Base-by-base conservation (phyloP, 306 rosid species). In the Senna tora region DNA sequence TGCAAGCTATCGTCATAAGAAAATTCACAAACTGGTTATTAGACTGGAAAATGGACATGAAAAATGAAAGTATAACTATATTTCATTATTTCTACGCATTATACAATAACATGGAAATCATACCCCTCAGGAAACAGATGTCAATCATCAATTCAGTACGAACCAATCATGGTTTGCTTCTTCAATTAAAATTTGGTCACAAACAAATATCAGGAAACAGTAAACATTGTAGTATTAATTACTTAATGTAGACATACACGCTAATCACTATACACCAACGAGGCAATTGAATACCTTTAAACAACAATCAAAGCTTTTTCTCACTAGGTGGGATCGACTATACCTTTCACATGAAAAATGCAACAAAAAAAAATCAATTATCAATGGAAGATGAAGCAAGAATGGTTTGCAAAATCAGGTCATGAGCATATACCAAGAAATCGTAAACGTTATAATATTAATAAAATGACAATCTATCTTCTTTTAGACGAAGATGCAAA, bases 1-100 rank as follows among this genome's bases (percentile, higher is more conserved):
- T 95, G 99, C 90, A 95, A 89, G 80, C 99, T 95, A 84, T 68
- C 42, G 73, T 33, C 46, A 79, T 14, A 83, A 83, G 74, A 68
- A 80, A 41, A 54, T 67, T 45, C 33, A n/a, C 54, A 17, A 32
- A 51, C 73, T 45, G 52, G 71, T 56, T 39, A 55, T 54, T 79
- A 77, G 49, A 41, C 36, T 16, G 4, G 41, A 58, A 55, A 72
- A 64, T 64, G 33, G 51, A 43, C 56, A 56, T 20, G 16, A 49
- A 75, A 74, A 74, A 25, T 25, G 30, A 25, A 25, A 25, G 30
- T 25, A 25, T 25, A 25, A 25, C 30, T 54, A 36, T 36, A 36
- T 36, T n/a, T n/a, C n/a, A n/a, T n/a, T n/a, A n/a, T n/a, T n/a
- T n/a, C n/a, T n/a, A 67, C 67, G 62, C 50, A 58, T 57, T 41